Evolutionary conservation across 2,329 filamentous ascomycete species (phyloP), one percentile per base, ranked within the genome.

Genomic region (Curvularia verruculosa): DNA sequence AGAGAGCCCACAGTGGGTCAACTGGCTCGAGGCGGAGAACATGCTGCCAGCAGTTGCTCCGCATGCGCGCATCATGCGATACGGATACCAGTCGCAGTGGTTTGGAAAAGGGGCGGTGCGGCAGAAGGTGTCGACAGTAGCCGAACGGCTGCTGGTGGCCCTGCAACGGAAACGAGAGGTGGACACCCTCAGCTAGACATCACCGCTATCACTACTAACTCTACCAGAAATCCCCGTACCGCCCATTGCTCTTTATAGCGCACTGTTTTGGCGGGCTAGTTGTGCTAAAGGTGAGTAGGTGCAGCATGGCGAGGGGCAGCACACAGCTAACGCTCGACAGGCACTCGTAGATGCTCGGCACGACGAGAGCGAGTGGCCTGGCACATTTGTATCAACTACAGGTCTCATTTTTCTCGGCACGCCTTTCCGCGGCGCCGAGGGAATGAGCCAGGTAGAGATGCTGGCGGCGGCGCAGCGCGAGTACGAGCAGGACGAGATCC

Each of bases 61-160:
- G 2, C 48, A 67, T 51, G 67, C 68, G 23, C 66, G 68, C 39
- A 69, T 73, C 34, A 71, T 70, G 63, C 61, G 64, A 47, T 72
- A 67, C 52, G 61, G 66, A 70, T n/a, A n/a, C n/a, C n/a, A n/a
- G n/a, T n/a, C n/a, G n/a, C n/a, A n/a, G n/a, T n/a, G n/a, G n/a
- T n/a, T 70, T 59, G 64, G 67, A 3, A 23, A 64, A 40, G 64
- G 45, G 31, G 54, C 62, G 23, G 65, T 70, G 56, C 53, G 51
- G 55, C 61, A 67, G 61, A 67, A 55, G 1, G 64, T 37, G 21
- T 62, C 61, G 8, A 60, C 54, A 4, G 65, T 68, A 39, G 66
- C 63, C 44, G 4, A 64, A 28, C 65, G 61, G 54, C 47, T 69
- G 31, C 19, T 40, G 31, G 60, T 56, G n/a, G n/a, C n/a, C 39